Evolutionary conservation across 2,329 filamentous ascomycete genomes (phyloP), one percentile per base, ranked within the genome.

Genomic region (Epichloe festucae): DNA sequence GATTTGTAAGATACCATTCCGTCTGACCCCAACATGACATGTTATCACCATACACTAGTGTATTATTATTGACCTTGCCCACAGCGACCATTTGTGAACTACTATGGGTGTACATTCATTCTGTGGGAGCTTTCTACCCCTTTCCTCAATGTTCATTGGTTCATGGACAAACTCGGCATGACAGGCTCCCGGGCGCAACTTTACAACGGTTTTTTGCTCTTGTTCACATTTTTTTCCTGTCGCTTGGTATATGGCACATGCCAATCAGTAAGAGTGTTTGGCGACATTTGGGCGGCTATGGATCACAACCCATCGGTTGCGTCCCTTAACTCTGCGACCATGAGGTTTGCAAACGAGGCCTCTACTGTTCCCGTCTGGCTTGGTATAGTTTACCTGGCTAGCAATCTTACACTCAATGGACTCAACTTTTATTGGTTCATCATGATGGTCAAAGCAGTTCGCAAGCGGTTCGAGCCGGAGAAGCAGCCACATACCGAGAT

Each of bases 71-170:
- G 48, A 44, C 56, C 36, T 38, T 38, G 52, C 31, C 15, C 4
- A 34, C 63, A 93, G 87, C 77, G 86, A 54, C 88, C 88, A 2
- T 90, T 91, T 62, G 76, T 90, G 57, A 90, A 91, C 71, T 90
- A 83, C 72, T 94, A 93, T 67, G 85, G 79, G 52, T 77, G 78
- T 52, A 80, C 81, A 54, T 94, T 94, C 67, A 87, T 94, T 61
- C 82, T 93, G 53, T 94, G 89, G 78, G 88, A 94, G 67, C 78
- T 94, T 40, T 90, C 86, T 27, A 86, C 84, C 4, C 87, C 87
- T 7, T 90, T 93, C 67, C 76, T 93, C 53, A 94, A 94, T 65
- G 78, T 91, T 63, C 88, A 94, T 73, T 94, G 88, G 88, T 93
- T 93, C 72, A 87, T 86, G 69, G 88, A 94, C 69, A 94, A 94